Conservation (phyloP, 2,329 filamentous ascomycete species). For the Pestalotiopsis sp. region DNA sequence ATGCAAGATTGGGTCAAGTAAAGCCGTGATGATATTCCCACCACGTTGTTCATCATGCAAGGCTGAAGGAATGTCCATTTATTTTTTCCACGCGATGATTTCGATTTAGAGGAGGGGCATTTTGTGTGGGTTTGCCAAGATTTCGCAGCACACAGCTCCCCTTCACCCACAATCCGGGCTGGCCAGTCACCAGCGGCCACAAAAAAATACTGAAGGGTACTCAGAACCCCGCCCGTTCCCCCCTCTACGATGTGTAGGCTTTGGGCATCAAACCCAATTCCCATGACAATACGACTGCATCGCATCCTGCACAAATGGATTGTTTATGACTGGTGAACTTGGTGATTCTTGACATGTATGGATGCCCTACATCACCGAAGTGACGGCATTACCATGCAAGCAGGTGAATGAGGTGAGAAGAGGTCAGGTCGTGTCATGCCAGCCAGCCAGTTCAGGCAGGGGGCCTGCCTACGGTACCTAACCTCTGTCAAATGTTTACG, state of each 20-base stretch:
- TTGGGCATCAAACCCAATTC: conserved; percentile 11
- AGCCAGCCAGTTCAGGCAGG: background rate
- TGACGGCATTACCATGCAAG: background rate
- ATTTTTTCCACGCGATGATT: background rate
- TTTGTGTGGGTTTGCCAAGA: conserved; percentile 9
- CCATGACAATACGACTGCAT: conserved; percentile 1
- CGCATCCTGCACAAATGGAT: background rate
- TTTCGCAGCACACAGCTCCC: background rate
- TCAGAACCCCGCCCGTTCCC: conserved; percentile 5
- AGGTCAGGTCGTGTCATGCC: background rate
- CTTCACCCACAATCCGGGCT: background rate
- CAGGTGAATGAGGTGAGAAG: background rate
- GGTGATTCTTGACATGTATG: background rate
- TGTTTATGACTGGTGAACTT: too few relatives aligned
- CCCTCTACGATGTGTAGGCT: background rate
- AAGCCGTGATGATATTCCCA: background rate
- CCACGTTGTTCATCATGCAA: background rate
- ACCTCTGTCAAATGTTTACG: too few relatives aligned
- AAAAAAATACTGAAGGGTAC: too few relatives aligned
- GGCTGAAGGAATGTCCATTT: background rate
- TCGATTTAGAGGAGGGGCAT: background rate
- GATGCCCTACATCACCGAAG: background rate
- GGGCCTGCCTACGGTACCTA: background rate
- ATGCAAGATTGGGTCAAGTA: background rate
- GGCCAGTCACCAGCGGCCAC: background rate